A percentile compares a stretch with the other conserved stretches of the same genome.
Evolutionary conservation across 345 rosid species (phyloP).

Genomic region (Carallia pectinifolia): DNA sequence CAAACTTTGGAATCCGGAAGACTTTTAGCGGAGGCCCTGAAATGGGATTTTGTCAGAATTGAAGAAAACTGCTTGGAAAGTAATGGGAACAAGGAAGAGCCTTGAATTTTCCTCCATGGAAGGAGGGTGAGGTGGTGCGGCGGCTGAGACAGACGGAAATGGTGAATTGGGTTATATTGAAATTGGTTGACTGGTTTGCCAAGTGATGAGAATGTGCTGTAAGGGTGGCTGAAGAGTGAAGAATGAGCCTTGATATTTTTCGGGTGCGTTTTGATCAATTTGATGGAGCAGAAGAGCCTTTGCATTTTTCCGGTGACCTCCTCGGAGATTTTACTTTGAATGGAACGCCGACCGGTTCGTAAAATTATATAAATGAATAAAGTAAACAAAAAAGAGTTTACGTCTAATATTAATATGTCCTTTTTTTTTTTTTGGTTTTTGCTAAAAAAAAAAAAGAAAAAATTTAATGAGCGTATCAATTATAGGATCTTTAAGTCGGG

Average conservation of each 20-base stretch:
- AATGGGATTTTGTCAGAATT: slow-evolving; percentile 27
- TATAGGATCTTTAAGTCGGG: too few relatives aligned
- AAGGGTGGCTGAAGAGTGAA: slow-evolving; percentile 14
- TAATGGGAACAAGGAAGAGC: slow-evolving; percentile 35
- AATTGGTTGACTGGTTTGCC: too few relatives aligned
- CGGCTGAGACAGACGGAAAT: slow-evolving; percentile 32
- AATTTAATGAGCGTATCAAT: too few relatives aligned
- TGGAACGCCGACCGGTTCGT: background rate
- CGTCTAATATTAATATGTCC: too few relatives aligned
- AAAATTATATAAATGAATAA: too few relatives aligned
- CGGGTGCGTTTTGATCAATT: slow-evolving; percentile 30
- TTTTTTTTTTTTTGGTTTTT: too few relatives aligned
- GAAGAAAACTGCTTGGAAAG: slow-evolving; percentile 24
- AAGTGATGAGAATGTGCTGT: slow-evolving; percentile 5
- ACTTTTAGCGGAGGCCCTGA: slow-evolving; percentile 24
- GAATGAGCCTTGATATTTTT: slow-evolving; percentile 23
- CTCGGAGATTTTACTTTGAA: background rate
- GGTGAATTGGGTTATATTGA: slow-evolving; percentile 15
- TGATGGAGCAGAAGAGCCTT: slow-evolving; percentile 35
- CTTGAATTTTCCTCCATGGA: slow-evolving; percentile 20
- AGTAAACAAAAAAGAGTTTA: too few relatives aligned
- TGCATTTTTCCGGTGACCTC: slow-evolving; percentile 30
- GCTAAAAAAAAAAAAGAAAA: too few relatives aligned
- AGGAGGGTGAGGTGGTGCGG: slow-evolving; percentile 20
- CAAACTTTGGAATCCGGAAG: slow-evolving; percentile 35